These are phyloP conservation scores for Gloeophyllum trabeum DNA, from an alignment of 768 basidiomycete species.

Conservation along the genomic window DNA sequence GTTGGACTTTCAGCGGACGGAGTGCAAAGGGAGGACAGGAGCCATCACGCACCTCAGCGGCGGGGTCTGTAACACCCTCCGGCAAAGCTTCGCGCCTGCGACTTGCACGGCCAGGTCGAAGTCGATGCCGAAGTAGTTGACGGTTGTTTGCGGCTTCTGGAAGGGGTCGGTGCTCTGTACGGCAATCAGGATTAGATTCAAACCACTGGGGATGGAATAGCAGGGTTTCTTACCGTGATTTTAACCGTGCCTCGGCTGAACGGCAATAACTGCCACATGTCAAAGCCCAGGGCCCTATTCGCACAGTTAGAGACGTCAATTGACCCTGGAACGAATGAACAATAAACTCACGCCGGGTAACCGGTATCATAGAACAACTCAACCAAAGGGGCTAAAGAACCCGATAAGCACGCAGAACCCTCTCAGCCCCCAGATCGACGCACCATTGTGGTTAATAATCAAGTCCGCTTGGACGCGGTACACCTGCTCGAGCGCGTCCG, in stretches of 20 bases:
- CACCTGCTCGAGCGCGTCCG: too few species aligned
- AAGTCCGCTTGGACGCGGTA: too few species aligned
- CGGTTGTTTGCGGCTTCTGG: conserved; percentile 31
- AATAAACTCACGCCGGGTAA: too few species aligned
- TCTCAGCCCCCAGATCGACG: too few species aligned
- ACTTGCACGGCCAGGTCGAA: conserved; percentile 40
- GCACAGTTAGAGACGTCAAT: too few species aligned
- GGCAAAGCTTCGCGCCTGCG: conserved; percentile 31
- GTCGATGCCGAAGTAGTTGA: conserved; percentile 38
- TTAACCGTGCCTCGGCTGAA: conserved; percentile 42
- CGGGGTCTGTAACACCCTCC: conserved; percentile 26
- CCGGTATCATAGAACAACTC: too few species aligned
- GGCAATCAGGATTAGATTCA: background rate
- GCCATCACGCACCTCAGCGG: conserved; percentile 32
- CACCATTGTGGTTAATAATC: too few species aligned
- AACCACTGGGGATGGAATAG: background rate
- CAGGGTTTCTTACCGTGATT: conserved; percentile 24
- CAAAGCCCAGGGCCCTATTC: conserved; percentile 36
- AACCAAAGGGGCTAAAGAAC: too few species aligned
- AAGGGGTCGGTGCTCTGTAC: conserved; percentile 35
- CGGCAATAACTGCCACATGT: conserved; percentile 43
- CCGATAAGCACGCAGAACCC: too few species aligned
- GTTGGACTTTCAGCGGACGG: too few species aligned
- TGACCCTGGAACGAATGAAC: too few species aligned
- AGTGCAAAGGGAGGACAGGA: too few species aligned